These are phyloP conservation scores for Colletotrichum gloeosporioides DNA, from an alignment of 2,329 filamentous ascomycete genomes.

Conservation along the genomic window DNA sequence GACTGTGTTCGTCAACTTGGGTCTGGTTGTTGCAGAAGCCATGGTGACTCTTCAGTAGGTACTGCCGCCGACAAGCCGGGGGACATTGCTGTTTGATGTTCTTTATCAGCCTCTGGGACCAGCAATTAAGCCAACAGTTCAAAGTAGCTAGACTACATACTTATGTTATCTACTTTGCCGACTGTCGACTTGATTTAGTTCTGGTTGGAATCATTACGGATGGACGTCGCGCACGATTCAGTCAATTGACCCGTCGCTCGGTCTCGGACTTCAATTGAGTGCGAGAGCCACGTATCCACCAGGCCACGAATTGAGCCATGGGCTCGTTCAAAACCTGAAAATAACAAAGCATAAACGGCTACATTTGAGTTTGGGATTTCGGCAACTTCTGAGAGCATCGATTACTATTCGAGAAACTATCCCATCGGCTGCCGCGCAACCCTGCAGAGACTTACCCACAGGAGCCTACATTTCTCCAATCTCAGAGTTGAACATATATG, in stretches of 20 bases:
- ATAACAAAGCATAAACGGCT: background rate
- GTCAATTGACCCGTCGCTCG: background rate
- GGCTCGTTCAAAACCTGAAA: background rate
- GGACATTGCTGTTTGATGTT: background rate
- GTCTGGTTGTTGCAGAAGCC: background rate
- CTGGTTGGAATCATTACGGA: background rate
- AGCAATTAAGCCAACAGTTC: too few relatives aligned
- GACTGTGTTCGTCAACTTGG: background rate
- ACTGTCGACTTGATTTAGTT: fast-evolving
- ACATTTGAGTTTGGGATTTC: background rate
- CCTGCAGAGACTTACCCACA: background rate
- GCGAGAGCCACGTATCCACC: background rate
- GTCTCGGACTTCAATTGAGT: background rate
- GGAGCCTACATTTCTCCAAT: background rate
- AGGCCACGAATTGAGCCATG: background rate
- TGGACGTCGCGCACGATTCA: background rate
- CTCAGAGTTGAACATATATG: background rate
- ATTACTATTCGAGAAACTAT: background rate
- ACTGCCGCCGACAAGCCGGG: background rate
- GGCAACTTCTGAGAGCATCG: background rate
- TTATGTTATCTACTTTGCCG: fast-evolving
- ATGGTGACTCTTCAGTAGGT: background rate
- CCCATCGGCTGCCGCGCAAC: background rate
- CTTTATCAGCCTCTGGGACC: fast-evolving
- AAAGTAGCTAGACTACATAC: background rate